These are phyloP conservation scores for Pestalotiopsis fici DNA, from an alignment of 2,329 filamentous ascomycete species.

Conservation along the genomic window DNA sequence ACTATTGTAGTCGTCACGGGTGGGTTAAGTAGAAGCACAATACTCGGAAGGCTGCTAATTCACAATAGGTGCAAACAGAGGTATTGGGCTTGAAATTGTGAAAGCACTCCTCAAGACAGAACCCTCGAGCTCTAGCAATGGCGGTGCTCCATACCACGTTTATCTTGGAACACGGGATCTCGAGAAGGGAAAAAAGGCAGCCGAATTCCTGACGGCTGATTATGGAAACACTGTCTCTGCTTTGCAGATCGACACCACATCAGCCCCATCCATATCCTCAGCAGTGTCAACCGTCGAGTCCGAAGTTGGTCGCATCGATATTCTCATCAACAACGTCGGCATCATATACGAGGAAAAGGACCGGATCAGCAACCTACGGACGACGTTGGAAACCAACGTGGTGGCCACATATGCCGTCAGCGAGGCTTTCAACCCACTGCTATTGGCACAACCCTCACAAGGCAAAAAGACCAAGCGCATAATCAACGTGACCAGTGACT, in stretches of 20 bases:
- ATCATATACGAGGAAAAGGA: conserved; percentile 12
- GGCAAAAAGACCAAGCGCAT: conserved; percentile 17
- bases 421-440: conserved; percentile 16
- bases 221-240: conserved; percentile 17
- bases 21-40: background rate
- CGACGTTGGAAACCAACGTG: conserved; percentile 18
- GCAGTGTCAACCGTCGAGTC: conserved; percentile 14
- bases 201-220: background rate
- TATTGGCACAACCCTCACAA: conserved; percentile 13
- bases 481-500: conserved; percentile 17
- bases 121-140: background rate
- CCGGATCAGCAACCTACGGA: conserved; percentile 14
- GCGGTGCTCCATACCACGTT: conserved; percentile 18
- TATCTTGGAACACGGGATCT: conserved; percentile 19
- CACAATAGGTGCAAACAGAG: conserved; percentile 16
- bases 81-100: conserved; percentile 20
- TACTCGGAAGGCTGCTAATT: background rate
- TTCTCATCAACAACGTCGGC: conserved; percentile 22
- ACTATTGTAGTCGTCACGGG: conserved; percentile 20
- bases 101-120: conserved; percentile 15
- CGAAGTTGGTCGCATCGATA: conserved; percentile 17
- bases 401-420: conserved; percentile 16
- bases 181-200: conserved; percentile 12
- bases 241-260: conserved; percentile 19
- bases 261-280: conserved; percentile 13